Percentiles rank a stretch among this genome's conserved stretches.
These are phyloP conservation scores for Cadophora sp. DNA, from an alignment of 2,329 filamentous ascomycete species.

Conservation along the genomic window DNA sequence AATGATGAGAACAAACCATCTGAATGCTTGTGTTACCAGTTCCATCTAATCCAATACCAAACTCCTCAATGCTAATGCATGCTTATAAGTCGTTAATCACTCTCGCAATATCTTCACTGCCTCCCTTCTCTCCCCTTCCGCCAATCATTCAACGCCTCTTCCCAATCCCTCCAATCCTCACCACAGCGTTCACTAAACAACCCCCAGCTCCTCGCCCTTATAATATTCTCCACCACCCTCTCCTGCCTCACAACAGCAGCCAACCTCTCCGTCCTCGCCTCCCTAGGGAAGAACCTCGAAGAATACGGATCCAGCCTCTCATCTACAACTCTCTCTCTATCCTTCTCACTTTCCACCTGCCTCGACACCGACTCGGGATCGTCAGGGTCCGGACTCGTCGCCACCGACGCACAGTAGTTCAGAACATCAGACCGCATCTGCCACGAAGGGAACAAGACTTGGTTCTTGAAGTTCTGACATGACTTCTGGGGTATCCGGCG, in stretches of 20 bases:
- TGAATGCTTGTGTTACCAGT: background rate
- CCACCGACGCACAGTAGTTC: constrained; percentile 88
- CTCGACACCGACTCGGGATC: constrained; percentile 79
- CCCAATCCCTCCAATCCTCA: constrained; percentile 63
- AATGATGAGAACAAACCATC: background rate
- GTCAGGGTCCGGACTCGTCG: constrained; percentile 84
- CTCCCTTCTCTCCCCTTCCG: constrained; percentile 45
- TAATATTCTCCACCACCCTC: constrained; percentile 76
- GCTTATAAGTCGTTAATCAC: background rate
- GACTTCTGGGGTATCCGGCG: constrained; percentile 64
- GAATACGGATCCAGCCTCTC: constrained; percentile 94
- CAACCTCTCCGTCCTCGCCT: constrained; percentile 81
- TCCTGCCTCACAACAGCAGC: constrained; percentile 78
- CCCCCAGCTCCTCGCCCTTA: constrained; percentile 83
- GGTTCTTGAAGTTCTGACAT: constrained; percentile 76
- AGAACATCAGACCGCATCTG: constrained; percentile 81
- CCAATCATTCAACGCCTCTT: constrained; percentile 71
- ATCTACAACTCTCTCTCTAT: constrained; percentile 78
- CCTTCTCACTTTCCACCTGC: constrained; percentile 72
- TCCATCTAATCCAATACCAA: background rate
- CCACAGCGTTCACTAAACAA: constrained; percentile 79
- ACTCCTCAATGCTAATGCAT: background rate
- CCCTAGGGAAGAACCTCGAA: constrained; percentile 77
- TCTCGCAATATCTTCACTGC: background rate
- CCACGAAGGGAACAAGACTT: constrained; percentile 89